Evolutionary conservation across 2,329 filamentous ascomycete species (phyloP).

Genomic region (Aspergillus cejpii): DNA sequence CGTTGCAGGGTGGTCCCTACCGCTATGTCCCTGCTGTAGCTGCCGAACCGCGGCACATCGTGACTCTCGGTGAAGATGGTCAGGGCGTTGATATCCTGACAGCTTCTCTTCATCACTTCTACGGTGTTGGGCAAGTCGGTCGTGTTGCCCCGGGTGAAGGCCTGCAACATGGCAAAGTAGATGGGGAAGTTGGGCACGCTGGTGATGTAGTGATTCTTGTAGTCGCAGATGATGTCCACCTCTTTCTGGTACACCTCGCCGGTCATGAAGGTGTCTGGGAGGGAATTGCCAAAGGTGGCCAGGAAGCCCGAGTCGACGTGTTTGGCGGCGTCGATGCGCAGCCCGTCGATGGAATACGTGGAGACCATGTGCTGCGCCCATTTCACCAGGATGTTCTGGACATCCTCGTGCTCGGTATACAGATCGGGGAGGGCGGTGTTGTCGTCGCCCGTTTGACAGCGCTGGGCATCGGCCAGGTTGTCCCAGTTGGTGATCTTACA

Average conservation of each 20-base stretch:
- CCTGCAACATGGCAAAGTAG: constrained; percentile 31
- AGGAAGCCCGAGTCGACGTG: constrained; percentile 44
- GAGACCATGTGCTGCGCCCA: constrained; percentile 40
- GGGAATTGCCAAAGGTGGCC: constrained; percentile 31
- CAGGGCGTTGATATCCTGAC: constrained; percentile 41
- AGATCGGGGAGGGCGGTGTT: constrained; percentile 44
- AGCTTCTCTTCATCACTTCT: constrained; percentile 21
- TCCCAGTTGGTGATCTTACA: constrained; percentile 31
- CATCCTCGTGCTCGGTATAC: constrained; percentile 39
- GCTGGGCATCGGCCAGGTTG: constrained; percentile 31
- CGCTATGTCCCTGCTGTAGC: constrained; percentile 45
- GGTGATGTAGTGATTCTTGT: constrained; percentile 36
- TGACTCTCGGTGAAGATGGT: constrained; percentile 56
- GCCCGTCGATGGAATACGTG: constrained; percentile 45
- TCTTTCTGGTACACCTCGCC: constrained; percentile 43
- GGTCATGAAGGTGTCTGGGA: constrained; percentile 41
- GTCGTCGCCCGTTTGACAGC: constrained; percentile 49
- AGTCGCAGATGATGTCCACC: constrained; percentile 35
- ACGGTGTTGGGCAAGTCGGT: constrained; percentile 23
- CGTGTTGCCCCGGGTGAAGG: constrained; percentile 30
- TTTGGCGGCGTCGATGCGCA: constrained; percentile 47
- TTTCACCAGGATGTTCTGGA: constrained; percentile 35
- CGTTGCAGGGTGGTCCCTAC: neutral
- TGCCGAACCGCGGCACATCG: constrained; percentile 51
- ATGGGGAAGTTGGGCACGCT: constrained; percentile 46